Evolutionary conservation across 441 rosid species (phyloP), one percentile per base, ranked within the genome.

Genomic region (Jatropha podagrica): DNA sequence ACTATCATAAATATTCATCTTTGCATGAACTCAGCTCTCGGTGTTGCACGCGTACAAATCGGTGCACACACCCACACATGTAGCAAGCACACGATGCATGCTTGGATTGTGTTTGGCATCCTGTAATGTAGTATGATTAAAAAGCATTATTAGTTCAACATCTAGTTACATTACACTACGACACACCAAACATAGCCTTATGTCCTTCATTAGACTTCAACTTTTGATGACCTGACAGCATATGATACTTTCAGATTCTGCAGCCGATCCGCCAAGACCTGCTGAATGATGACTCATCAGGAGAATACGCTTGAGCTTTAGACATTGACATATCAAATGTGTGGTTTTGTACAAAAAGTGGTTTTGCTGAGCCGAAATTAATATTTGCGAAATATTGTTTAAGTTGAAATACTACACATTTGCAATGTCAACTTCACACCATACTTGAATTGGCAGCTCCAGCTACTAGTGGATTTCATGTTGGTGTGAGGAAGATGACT

Each of bases 181-280:
- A 32, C 32, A 32, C 2, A 32, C 32, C 32, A 32, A 32, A 32
- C 2, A 2, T 32, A 32, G 32, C 32, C 32, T 2, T 32, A 32
- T 32, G 32, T 54, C 58, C 58, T 54, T 14, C 20, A 17, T 54
- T n/a, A 17, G 58, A 54, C 18, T 54, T 59, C 14, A 11, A 59
- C 17, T 59, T 59, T 26, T 15, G 38, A 59, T 26, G 17, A 60
- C 26, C 14, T 7, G 32, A 32, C 32, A 15, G 5, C 23, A 3
- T 71, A 1, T 42, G 2, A n/a, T 14, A 7, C 58, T 18, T 71
- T 69, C 72, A 72, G 32, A 62, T 71, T 73, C 42, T 67, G 71
- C 79, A 74, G 86, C 0, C 20, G 79, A 81, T 71, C 68, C 65
- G 8, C 65, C 41, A 2, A 68, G 68, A 74, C 77, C 67, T 1